Conservation (phyloP, 140 eudicot species). For the Stevia rebaudiana region DNA sequence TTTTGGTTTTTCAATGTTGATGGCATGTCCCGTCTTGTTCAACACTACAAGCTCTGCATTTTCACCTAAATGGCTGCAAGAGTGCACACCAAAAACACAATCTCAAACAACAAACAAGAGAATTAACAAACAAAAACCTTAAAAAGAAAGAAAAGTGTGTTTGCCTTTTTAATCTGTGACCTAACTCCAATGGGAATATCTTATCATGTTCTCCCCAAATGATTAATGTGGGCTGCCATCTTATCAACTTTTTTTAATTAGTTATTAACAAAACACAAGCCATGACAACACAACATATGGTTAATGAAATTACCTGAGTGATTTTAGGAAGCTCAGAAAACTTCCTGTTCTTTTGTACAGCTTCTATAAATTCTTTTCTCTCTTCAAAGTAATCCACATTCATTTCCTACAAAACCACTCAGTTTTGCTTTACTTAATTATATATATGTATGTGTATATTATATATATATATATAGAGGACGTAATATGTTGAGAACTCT, state of each 20-base stretch:
- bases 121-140: background rate
- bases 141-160: background rate
- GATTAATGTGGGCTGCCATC: slow-evolving; percentile 16
- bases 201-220: slow-evolving; percentile 28
- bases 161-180: slow-evolving; percentile 17
- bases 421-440: background rate
- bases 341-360: background rate
- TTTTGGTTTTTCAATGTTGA: slow-evolving; percentile 53
- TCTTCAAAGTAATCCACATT: background rate
- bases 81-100: too few relatives aligned
- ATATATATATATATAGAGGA: too few relatives aligned
- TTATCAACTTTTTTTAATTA: too few relatives aligned
- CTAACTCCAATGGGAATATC: slow-evolving; percentile 25
- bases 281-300: too few relatives aligned
- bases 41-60: slow-evolving; percentile 13
- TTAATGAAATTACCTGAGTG: background rate
- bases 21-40: slow-evolving; percentile 54
- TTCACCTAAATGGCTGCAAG: background rate
- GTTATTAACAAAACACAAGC: background rate
- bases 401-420: background rate
- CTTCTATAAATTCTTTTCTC: background rate
- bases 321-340: background rate
- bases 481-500: background rate
- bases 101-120: background rate
- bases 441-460: too few relatives aligned